A percentile compares a stretch with the other conserved stretches of the same genome.
phyloP scores from a whole-genome alignment of 2,329 filamentous ascomycete species.

The Sarocladiaceae sp. region DNA sequence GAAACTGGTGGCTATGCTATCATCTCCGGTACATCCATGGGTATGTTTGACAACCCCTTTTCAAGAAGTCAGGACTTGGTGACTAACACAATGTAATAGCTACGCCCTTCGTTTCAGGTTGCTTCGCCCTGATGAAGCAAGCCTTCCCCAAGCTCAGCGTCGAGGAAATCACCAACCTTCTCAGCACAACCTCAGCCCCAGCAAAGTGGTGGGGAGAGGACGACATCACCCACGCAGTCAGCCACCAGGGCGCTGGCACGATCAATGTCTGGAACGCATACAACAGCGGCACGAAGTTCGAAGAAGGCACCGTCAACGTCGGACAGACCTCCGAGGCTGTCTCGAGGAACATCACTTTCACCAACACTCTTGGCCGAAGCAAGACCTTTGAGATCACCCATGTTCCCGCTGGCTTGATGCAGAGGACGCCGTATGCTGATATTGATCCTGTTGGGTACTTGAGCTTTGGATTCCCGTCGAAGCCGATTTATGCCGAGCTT shows the following conservation, averaged over 20 bases:
- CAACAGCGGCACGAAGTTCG: conserved; percentile 11
- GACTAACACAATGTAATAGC: conserved; percentile 14
- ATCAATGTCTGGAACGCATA: conserved; percentile 26
- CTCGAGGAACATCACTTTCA: conserved; percentile 8
- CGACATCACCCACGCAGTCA: conserved; percentile 21
- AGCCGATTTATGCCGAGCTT: conserved; percentile 10
- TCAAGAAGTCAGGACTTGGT: not conserved
- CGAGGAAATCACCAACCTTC: conserved; percentile 21
- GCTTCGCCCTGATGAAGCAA: conserved; percentile 30
- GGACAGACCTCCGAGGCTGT: not conserved
- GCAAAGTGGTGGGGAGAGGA: conserved; percentile 21
- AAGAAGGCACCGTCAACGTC: not conserved
- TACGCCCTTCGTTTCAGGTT: conserved; percentile 27
- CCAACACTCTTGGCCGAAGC: conserved; percentile 10
- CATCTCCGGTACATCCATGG: conserved; percentile 31
- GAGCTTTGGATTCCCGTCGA: not conserved
- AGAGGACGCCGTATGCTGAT: conserved; percentile 6
- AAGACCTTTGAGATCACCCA: conserved; percentile 11
- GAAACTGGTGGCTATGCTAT: conserved; percentile 25
- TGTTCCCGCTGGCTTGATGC: conserved; percentile 7
- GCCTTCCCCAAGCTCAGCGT: conserved; percentile 21
- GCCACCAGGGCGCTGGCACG: conserved; percentile 30
- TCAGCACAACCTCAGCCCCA: conserved; percentile 25
- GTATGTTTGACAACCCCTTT: not conserved
- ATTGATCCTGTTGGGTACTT: not conserved